Conservation (phyloP, 192 early-diverging fungal genomes). For the Lobulomyces angularis region DNA sequence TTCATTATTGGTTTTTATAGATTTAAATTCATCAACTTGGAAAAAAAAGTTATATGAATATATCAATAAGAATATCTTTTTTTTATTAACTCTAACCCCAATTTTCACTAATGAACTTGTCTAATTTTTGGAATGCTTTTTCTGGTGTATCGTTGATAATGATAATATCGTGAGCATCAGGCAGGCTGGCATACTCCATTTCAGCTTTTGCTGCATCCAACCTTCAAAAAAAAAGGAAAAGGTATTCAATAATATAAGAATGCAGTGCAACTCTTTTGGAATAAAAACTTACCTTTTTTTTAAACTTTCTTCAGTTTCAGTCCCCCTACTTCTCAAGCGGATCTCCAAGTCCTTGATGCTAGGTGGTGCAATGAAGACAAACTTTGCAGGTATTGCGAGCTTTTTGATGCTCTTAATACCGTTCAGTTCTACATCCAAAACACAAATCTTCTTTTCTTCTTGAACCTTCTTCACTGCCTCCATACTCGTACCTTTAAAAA, state of each 20-base stretch:
- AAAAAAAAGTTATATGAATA: too few relatives aligned
- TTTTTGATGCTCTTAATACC: constrained; percentile 69
- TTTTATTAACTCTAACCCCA: too few relatives aligned
- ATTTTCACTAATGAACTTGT: constrained; percentile 24
- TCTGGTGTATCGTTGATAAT: constrained; percentile 77
- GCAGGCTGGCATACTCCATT: constrained; percentile 32
- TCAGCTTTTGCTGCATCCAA: constrained; percentile 69
- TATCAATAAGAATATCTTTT: too few relatives aligned
- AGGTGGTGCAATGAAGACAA: constrained; percentile 81
- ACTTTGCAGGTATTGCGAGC: constrained; percentile 47
- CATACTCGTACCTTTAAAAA: too few relatives aligned
- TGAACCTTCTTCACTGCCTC: constrained; percentile 68
- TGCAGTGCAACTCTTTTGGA: too few relatives aligned
- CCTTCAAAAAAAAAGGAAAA: too few relatives aligned
- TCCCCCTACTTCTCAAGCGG: constrained; percentile 72
- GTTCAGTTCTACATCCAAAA: constrained; percentile 83
- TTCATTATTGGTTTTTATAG: too few relatives aligned
- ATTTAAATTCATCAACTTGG: too few relatives aligned
- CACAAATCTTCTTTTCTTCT: constrained; percentile 60
- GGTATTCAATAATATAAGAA: too few relatives aligned
- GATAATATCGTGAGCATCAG: constrained; percentile 40
- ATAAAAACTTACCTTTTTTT: too few relatives aligned
- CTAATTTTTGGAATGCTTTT: constrained; percentile 59
- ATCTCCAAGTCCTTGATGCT: constrained; percentile 63
- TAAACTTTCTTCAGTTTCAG: constrained; percentile 72